A percentile compares a stretch with the other conserved stretches of the same genome.
Conservation (phyloP, 1,284 basidiomycete genomes). For the Cryptococcus depauperatus region DNA sequence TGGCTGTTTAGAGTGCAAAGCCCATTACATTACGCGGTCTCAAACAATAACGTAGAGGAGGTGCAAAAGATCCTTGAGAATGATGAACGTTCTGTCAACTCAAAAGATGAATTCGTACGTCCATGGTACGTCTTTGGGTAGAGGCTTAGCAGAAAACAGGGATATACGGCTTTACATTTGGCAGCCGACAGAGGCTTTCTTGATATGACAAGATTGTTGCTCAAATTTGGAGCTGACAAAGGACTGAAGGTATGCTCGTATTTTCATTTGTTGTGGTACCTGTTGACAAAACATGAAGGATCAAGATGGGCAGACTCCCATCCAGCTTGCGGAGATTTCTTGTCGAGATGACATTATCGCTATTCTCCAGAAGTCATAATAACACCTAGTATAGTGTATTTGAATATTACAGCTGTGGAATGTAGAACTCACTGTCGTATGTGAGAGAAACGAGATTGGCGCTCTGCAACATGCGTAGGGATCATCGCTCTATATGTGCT, state of each 20-base stretch:
- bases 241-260: conserved; percentile 51
- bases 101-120: conserved; percentile 58
- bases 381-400: background rate
- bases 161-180: conserved; percentile 74
- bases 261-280: background rate
- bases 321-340: conserved; percentile 27
- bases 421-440: no score
- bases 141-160: conserved; percentile 47
- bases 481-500: no score
- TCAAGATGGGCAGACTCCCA: conserved; percentile 34
- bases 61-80: conserved; percentile 50
- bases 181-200: conserved; percentile 70
- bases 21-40: conserved; percentile 57
- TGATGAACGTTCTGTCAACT: conserved; percentile 47
- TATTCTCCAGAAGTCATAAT: conserved; percentile 10
- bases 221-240: conserved; percentile 59
- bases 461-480: no score
- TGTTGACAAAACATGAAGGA: conserved; percentile 18
- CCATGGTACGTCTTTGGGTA: background rate
- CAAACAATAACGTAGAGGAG: conserved; percentile 52
- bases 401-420: no score
- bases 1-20: conserved; percentile 15
- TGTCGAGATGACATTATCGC: conserved; percentile 23
- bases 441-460: no score
- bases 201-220: conserved; percentile 53